Conservation (phyloP, 768 basidiomycete species). For the Podaxis pistillaris region DNA sequence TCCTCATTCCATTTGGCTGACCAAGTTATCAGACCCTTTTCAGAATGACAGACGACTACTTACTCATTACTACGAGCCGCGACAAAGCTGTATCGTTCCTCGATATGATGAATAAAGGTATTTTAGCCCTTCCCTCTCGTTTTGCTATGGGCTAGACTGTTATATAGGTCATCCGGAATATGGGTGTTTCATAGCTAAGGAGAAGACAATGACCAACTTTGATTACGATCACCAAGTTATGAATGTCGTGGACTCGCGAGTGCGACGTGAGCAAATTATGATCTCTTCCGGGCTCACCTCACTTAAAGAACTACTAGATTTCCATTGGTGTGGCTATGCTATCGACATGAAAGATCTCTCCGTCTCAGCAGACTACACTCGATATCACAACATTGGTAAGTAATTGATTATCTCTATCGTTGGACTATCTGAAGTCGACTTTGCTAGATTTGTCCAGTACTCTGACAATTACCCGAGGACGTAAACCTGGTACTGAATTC, state of each 20-base stretch:
- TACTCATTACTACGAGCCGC: constrained; percentile 75
- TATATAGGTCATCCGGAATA: constrained; percentile 84
- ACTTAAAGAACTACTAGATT: constrained; percentile 44
- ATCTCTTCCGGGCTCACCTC: background rate
- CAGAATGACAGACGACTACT: constrained; percentile 92
- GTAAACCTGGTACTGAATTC: constrained; percentile 65
- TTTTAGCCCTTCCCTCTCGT: background rate
- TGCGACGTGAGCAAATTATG: constrained; percentile 19
- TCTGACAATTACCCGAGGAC: constrained; percentile 67
- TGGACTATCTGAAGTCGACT: background rate
- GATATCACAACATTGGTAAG: constrained; percentile 63
- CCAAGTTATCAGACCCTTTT: constrained; percentile 57
- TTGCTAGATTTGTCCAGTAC: constrained; percentile 57
- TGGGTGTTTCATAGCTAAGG: constrained; percentile 84
- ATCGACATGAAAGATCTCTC: constrained; percentile 79
- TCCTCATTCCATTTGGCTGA: background rate
- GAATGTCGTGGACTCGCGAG: constrained; percentile 52
- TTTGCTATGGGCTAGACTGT: background rate
- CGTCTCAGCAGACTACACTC: constrained; percentile 73
- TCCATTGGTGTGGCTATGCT: constrained; percentile 91
- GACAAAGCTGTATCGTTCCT: constrained; percentile 67
- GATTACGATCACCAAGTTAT: constrained; percentile 53
- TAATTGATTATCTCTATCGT: background rate
- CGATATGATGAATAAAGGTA: constrained; percentile 72
- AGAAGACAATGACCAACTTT: constrained; percentile 91